Conservation (phyloP, 192 early-diverging fungal genomes). For the Backusella liffmaniae region DNA sequence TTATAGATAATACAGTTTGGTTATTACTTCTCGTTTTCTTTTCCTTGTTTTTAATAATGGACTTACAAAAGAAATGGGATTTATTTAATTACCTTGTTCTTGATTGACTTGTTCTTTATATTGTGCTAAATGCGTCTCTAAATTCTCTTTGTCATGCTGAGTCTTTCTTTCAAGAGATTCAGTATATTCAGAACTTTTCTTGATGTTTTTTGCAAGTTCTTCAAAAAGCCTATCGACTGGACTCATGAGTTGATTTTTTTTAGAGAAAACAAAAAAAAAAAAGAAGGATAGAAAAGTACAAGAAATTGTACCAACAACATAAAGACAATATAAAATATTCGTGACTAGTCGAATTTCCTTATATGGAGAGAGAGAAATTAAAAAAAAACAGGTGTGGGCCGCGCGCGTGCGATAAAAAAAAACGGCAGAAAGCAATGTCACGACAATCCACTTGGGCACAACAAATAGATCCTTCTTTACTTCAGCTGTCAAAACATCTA, state of each 20-base stretch:
- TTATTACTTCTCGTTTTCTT: neutral
- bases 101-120: neutral
- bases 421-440: neutral
- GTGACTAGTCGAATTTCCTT: neutral
- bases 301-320: too few relatives aligned
- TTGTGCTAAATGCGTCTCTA: neutral
- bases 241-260: neutral
- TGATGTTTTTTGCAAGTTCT: neutral
- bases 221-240: neutral
- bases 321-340: neutral
- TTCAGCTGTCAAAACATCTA: slow-evolving; percentile 22
- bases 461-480: slow-evolving; percentile 18
- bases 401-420: neutral
- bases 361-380: neutral
- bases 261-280: neutral
- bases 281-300: neutral
- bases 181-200: neutral
- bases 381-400: neutral
- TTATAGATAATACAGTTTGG: neutral
- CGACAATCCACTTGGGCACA: neutral
- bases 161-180: neutral
- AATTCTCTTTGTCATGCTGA: neutral
- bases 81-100: neutral
- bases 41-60: neutral
- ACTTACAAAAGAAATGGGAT: neutral